These are phyloP conservation scores for Pythium guiyangense DNA, from an alignment of 352 stramenopile species.

Conservation along the genomic window DNA sequence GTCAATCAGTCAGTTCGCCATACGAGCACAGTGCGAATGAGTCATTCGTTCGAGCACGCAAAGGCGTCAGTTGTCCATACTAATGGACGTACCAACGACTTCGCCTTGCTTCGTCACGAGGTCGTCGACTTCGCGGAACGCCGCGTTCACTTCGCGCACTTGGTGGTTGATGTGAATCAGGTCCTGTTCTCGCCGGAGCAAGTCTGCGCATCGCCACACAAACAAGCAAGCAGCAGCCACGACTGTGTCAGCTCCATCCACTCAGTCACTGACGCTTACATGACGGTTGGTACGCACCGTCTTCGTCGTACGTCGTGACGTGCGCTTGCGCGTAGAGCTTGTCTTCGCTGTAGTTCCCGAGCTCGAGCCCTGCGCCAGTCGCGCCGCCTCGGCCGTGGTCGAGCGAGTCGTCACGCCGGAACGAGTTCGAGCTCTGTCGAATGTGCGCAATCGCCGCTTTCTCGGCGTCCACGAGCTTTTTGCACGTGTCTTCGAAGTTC, in stretches of 20 bases:
- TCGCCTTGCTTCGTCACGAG: slow-evolving; percentile 62
- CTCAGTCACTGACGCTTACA: too few relatives aligned
- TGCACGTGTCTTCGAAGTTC: slow-evolving; percentile 52
- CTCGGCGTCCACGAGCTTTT: slow-evolving; percentile 41
- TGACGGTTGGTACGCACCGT: slow-evolving; percentile 33
- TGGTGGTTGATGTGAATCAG: slow-evolving; percentile 74
- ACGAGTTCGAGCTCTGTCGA: slow-evolving; percentile 42
- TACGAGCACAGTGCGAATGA: too few relatives aligned
- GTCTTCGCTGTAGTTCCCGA: slow-evolving; percentile 62
- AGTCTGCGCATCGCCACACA: slow-evolving; percentile 24
- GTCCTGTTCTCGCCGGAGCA: slow-evolving; percentile 57
- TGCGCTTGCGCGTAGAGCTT: slow-evolving; percentile 64
- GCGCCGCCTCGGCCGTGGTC: slow-evolving; percentile 16
- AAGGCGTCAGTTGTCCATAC: too few relatives aligned
- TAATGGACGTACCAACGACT: slow-evolving; percentile 53
- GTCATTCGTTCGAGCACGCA: too few relatives aligned
- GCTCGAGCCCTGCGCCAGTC: slow-evolving; percentile 15
- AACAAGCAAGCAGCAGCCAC: too few relatives aligned
- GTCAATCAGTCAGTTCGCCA: too few relatives aligned
- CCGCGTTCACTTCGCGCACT: slow-evolving; percentile 52
- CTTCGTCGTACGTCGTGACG: slow-evolving; percentile 57
- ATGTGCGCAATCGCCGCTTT: slow-evolving; percentile 43
- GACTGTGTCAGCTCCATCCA: too few relatives aligned
- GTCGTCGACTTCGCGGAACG: slow-evolving; percentile 57
- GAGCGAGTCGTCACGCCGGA: slow-evolving; percentile 33